phyloP scores from a whole-genome alignment of 805 yeast species.

The Pichia ethanolica region DNA sequence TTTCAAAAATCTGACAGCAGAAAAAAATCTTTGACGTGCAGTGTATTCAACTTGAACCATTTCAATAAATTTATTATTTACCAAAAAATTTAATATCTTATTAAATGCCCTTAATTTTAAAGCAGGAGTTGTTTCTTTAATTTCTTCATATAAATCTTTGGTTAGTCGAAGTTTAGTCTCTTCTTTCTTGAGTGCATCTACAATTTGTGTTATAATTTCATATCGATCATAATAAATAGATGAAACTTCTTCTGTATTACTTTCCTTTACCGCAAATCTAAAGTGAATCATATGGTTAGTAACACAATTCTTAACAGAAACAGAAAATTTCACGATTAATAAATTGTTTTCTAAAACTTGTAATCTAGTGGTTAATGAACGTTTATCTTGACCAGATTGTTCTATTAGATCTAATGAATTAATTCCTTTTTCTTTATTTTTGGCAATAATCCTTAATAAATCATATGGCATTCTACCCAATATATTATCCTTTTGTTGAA shows the following conservation, averaged over 20 bases:
- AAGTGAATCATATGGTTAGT: constrained; percentile 48
- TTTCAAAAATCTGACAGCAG: constrained; percentile 20
- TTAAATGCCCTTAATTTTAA: constrained; percentile 29
- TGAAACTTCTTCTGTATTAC: constrained; percentile 11
- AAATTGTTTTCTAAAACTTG: constrained; percentile 45
- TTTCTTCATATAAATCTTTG: constrained; percentile 52
- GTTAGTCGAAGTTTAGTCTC: constrained; percentile 56
- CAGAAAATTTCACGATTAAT: constrained; percentile 34
- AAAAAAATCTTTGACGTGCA: constrained; percentile 16
- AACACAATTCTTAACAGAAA: constrained; percentile 39
- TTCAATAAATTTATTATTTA: constrained; percentile 26
- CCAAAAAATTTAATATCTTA: constrained; percentile 43
- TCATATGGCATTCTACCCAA: constrained; percentile 52
- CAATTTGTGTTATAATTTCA: constrained; percentile 28
- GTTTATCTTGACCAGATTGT: constrained; percentile 58
- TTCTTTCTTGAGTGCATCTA: constrained; percentile 46
- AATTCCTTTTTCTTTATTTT: constrained; percentile 47
- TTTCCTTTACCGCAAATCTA: constrained; percentile 29
- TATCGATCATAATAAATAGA: constrained; percentile 14
- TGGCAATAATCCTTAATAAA: constrained; percentile 53
- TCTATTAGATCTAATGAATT: constrained; percentile 49
- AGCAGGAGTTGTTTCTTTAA: constrained; percentile 38
- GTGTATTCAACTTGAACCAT: constrained; percentile 21
- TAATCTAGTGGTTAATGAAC: constrained; percentile 60
- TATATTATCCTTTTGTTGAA: constrained; percentile 40